Evolutionary conservation across 306 rosid genomes (phyloP).

Genomic region (Quercus cerris): DNA sequence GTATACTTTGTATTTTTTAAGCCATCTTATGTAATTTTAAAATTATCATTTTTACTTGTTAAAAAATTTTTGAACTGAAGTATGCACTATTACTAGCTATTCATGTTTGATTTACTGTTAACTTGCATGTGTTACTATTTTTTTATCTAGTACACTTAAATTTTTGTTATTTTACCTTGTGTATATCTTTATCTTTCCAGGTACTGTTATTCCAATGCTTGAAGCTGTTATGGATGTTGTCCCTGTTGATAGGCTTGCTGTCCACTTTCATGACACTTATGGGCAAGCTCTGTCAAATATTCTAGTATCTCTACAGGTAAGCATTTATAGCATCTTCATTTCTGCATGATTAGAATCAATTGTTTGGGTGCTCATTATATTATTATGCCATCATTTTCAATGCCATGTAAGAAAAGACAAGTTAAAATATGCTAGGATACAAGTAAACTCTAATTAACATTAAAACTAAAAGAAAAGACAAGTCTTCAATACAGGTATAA

Average conservation of each 20-base stretch:
- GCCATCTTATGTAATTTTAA: no score
- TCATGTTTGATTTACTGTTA: not conserved
- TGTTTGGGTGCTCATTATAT: not conserved
- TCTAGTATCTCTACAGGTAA: conserved; percentile 79
- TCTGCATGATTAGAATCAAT: not conserved
- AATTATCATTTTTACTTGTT: no score
- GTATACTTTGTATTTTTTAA: no score
- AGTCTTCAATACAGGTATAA: no score
- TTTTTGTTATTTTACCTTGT: conserved; percentile 10
- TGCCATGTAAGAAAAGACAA: no score
- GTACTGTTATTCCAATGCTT: conserved; percentile 82
- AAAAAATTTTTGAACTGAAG: no score
- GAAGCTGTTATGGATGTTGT: conserved; percentile 73
- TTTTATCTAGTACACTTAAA: not conserved
- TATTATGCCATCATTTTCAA: no score
- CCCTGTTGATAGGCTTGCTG: conserved; percentile 69
- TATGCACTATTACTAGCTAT: no score
- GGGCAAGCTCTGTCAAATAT: conserved; percentile 95
- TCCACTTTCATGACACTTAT: conserved; percentile 95
- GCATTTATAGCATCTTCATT: not conserved
- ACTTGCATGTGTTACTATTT: conserved; percentile 5
- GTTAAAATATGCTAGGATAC: no score
- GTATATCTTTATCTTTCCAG: conserved; percentile 29
- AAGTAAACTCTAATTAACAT: no score
- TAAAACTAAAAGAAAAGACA: no score